Conservation (phyloP, 176 grass and related monocot genomes). For the Hyparrhenia diplandra region DNA sequence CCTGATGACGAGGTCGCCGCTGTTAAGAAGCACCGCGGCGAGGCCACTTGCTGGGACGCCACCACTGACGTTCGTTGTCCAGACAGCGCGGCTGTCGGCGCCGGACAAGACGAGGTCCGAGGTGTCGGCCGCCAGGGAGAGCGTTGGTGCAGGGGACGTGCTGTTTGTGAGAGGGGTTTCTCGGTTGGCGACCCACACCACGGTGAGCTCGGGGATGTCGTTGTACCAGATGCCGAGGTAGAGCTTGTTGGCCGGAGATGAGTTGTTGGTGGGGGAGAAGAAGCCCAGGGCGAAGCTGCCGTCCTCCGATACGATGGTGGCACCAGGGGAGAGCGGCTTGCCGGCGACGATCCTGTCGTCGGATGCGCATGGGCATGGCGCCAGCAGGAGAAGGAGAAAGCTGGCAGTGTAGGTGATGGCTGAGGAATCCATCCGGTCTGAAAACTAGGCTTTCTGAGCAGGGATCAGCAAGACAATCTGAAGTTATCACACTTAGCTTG, state of each 20-base stretch:
- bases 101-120: background rate
- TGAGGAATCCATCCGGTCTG: too few relatives aligned
- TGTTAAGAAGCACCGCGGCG: background rate
- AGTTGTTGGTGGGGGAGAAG: background rate
- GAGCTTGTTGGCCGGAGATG: background rate
- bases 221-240: background rate
- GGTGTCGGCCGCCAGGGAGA: background rate
- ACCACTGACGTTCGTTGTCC: background rate
- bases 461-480: too few relatives aligned
- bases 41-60: background rate
- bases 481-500: too few relatives aligned
- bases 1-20: conserved; percentile 3
- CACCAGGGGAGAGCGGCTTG: background rate
- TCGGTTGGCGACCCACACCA: background rate
- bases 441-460: too few relatives aligned
- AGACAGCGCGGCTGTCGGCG: background rate
- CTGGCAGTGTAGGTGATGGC: too few relatives aligned
- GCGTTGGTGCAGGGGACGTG: background rate
- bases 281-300: conserved; percentile 3
- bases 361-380: background rate
- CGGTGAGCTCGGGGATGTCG: background rate
- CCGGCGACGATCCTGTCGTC: background rate
- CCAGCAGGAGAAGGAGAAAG: background rate
- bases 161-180: background rate
- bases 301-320: background rate